Evolutionary conservation across 1,284 basidiomycete genomes (phyloP).

Genomic region (Melampsora americana): DNA sequence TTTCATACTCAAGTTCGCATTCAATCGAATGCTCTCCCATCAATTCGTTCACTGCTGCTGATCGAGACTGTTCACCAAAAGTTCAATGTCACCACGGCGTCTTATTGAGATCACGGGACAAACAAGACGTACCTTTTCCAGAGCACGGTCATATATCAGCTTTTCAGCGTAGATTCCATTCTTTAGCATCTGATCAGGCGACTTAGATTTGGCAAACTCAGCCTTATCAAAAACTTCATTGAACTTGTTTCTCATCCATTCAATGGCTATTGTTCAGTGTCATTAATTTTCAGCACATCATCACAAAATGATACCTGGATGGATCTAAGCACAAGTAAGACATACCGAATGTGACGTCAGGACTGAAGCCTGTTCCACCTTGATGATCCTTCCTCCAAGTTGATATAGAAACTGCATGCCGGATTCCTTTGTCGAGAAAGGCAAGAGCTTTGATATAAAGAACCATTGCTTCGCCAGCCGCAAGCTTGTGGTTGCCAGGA

Average conservation of each 20-base stretch:
- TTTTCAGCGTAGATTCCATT: conserved; percentile 58
- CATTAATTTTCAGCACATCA: neutral
- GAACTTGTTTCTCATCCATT: conserved; percentile 61
- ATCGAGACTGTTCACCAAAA: conserved; percentile 67
- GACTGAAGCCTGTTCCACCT: conserved; percentile 53
- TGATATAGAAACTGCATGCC: conserved; percentile 56
- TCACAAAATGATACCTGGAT: neutral
- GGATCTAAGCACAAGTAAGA: conserved; percentile 27
- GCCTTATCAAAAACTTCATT: conserved; percentile 63
- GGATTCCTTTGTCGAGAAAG: conserved; percentile 86
- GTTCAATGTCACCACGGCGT: conserved; percentile 58
- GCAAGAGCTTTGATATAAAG: conserved; percentile 89
- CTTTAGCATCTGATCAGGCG: conserved; percentile 57
- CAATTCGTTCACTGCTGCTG: conserved; percentile 85
- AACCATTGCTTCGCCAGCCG: conserved; percentile 66
- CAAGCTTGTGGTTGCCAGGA: neutral
- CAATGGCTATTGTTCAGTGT: conserved; percentile 55
- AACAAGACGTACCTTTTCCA: conserved; percentile 63
- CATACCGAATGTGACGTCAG: conserved; percentile 61
- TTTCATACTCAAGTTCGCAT: conserved; percentile 90
- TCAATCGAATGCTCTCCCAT: conserved; percentile 70
- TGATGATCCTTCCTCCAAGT: conserved; percentile 55
- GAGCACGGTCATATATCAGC: conserved; percentile 61
- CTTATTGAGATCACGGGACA: conserved; percentile 61
- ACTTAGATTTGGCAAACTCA: conserved; percentile 59